Conservation (phyloP, 2,329 filamentous ascomycete species). For the Chaetothyriales sp. region DNA sequence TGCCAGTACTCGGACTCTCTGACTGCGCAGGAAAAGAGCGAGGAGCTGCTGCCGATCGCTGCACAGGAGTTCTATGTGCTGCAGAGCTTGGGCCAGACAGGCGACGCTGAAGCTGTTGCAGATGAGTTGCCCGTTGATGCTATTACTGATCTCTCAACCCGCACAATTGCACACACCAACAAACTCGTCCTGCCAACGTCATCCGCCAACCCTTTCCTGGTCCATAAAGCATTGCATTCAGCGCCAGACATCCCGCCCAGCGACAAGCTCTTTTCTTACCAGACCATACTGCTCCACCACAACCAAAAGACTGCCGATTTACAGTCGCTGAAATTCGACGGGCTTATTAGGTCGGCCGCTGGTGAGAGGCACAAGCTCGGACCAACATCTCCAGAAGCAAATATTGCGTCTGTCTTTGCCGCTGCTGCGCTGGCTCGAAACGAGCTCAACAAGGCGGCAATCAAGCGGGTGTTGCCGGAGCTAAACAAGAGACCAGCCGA, state of each 20-base stretch:
- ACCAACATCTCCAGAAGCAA: slow-evolving; percentile 36
- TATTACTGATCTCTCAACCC: slow-evolving; percentile 43
- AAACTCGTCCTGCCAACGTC: slow-evolving; percentile 33
- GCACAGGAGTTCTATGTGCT: slow-evolving; percentile 48
- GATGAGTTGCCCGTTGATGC: slow-evolving; percentile 36
- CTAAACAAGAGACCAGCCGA: slow-evolving; percentile 63
- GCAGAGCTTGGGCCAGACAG: slow-evolving; percentile 36
- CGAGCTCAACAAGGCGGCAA: slow-evolving; percentile 47
- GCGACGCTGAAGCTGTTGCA: slow-evolving; percentile 40
- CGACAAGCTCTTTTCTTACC: slow-evolving; percentile 45
- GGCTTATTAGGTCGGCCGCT: slow-evolving; percentile 24
- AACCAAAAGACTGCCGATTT: slow-evolving; percentile 43
- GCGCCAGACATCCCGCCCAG: slow-evolving; percentile 34
- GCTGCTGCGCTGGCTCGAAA: slow-evolving; percentile 56
- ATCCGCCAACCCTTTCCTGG: slow-evolving; percentile 40
- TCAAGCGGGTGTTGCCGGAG: slow-evolving; percentile 54
- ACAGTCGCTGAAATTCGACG: slow-evolving; percentile 44
- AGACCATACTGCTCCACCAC: slow-evolving; percentile 37
- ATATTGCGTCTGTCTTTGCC: slow-evolving; percentile 47
- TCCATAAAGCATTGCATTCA: slow-evolving; percentile 41
- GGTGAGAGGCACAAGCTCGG: neutral
- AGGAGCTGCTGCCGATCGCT: slow-evolving; percentile 44
- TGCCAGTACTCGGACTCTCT: slow-evolving; percentile 46
- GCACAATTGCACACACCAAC: slow-evolving; percentile 47
- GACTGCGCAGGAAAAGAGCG: slow-evolving; percentile 42